Conservation (phyloP, 345 rosid genomes). For the Trapa incisa region DNA sequence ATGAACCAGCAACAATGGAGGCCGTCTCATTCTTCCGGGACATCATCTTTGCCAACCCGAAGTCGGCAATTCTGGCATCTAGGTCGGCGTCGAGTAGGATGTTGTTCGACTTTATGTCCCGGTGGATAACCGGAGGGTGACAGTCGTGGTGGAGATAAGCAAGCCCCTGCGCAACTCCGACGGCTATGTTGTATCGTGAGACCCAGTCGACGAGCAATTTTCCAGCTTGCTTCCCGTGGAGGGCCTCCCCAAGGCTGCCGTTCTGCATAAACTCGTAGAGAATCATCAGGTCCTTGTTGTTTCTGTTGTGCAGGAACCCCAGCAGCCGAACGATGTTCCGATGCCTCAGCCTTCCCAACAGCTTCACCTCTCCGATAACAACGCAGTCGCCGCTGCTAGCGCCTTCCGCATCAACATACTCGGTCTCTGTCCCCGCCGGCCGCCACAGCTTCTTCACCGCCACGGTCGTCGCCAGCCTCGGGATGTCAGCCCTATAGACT, state of each 20-base stretch:
- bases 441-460: conserved; percentile 92
- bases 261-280: conserved; percentile 79
- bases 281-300: conserved; percentile 55
- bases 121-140: conserved; percentile 69
- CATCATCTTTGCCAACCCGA: conserved; percentile 91
- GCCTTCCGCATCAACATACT: conserved; percentile 26
- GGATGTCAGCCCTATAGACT: conserved; percentile 72
- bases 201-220: conserved; percentile 76
- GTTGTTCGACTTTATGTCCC: conserved; percentile 83
- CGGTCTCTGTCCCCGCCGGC: conserved; percentile 43
- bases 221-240: conserved; percentile 61
- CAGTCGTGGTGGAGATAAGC: conserved; percentile 93
- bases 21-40: conserved; percentile 73
- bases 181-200: conserved; percentile 67
- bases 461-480: conserved; percentile 32
- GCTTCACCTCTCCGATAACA: conserved; percentile 58
- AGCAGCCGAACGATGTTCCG: conserved; percentile 75
- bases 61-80: conserved; percentile 83
- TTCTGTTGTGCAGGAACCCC: conserved; percentile 66
- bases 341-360: conserved; percentile 76
- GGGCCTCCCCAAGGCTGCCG: conserved; percentile 74
- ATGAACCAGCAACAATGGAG: conserved; percentile 94
- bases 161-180: conserved; percentile 88
- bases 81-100: conserved; percentile 77
- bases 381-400: conserved; percentile 35